Evolutionary conservation across 768 basidiomycete genomes (phyloP).

Genomic region (Rhodosporidiobolus sp.): DNA sequence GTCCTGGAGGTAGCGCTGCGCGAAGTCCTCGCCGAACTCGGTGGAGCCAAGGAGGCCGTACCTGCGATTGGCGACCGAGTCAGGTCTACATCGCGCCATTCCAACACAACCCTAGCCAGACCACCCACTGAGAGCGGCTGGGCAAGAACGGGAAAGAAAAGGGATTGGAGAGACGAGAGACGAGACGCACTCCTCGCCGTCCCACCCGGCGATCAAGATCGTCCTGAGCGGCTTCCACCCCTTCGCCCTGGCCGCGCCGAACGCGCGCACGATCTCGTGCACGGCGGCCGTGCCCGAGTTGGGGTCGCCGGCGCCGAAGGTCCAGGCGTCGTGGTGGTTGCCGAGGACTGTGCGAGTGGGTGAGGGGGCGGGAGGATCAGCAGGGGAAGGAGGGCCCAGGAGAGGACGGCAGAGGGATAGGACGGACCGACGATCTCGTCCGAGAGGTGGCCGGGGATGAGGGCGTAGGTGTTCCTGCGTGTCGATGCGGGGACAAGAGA

Average conservation of each 20-base stretch:
- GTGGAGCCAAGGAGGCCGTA: slow-evolving; percentile 75
- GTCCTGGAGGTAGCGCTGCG: slow-evolving; percentile 65
- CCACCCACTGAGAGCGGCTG: no score
- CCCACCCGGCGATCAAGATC: slow-evolving; percentile 71
- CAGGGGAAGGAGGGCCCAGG: neutral
- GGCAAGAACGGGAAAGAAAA: neutral
- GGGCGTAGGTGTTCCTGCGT: slow-evolving; percentile 68
- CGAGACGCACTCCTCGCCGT: slow-evolving; percentile 60
- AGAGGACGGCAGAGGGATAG: slow-evolving; percentile 38
- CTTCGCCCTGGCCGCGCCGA: slow-evolving; percentile 62
- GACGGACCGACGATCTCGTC: slow-evolving; percentile 88
- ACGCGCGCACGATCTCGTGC: slow-evolving; percentile 71
- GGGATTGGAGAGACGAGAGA: neutral
- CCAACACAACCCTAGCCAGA: no score
- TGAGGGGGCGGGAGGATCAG: no score
- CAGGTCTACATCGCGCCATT: neutral
- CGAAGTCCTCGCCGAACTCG: slow-evolving; percentile 91
- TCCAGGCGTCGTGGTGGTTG: neutral
- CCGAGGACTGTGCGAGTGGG: neutral
- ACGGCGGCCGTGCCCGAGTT: slow-evolving; percentile 74
- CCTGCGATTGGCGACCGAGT: no score
- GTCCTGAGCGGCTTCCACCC: slow-evolving; percentile 84
- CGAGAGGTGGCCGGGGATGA: slow-evolving; percentile 75
- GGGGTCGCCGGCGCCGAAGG: slow-evolving; percentile 72
- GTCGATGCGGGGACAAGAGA: no score